Conservation (phyloP, 345 rosid species). For the Balakata baccata region DNA sequence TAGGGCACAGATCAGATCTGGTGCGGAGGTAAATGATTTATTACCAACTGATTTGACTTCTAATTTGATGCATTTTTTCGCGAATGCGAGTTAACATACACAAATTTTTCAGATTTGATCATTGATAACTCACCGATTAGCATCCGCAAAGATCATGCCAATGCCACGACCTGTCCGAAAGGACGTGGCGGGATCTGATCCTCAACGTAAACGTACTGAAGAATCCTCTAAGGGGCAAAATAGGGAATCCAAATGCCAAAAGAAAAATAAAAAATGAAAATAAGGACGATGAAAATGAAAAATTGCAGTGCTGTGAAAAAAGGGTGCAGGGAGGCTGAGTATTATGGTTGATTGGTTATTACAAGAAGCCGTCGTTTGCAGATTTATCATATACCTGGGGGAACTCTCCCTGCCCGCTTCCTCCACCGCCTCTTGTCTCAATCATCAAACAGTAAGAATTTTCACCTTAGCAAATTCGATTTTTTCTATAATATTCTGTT, state of each 20-base stretch:
- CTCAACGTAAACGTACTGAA: not conserved
- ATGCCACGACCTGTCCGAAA: too few species aligned
- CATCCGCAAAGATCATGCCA: too few species aligned
- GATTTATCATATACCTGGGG: not conserved
- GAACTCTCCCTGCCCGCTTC: not conserved
- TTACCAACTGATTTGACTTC: too few species aligned
- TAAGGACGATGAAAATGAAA: not conserved
- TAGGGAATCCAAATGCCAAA: not conserved
- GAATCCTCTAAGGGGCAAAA: not conserved
- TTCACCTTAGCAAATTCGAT: not conserved
- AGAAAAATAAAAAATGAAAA: not conserved
- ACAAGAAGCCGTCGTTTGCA: not conserved
- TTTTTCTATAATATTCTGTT: not conserved
- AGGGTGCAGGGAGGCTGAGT: not conserved
- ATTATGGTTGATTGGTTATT: not conserved
- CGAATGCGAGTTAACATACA: too few species aligned
- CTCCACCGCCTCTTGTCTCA: not conserved
- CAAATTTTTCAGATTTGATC: too few species aligned
- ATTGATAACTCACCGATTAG: too few species aligned
- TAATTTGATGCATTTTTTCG: too few species aligned
- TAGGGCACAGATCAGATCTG: not conserved
- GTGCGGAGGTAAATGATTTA: too few species aligned
- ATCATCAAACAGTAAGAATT: not conserved
- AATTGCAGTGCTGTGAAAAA: not conserved
- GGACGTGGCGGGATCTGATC: not conserved